Conservation (phyloP, 164 flowering plant genomes). For the Cinnamomum micranthum region DNA sequence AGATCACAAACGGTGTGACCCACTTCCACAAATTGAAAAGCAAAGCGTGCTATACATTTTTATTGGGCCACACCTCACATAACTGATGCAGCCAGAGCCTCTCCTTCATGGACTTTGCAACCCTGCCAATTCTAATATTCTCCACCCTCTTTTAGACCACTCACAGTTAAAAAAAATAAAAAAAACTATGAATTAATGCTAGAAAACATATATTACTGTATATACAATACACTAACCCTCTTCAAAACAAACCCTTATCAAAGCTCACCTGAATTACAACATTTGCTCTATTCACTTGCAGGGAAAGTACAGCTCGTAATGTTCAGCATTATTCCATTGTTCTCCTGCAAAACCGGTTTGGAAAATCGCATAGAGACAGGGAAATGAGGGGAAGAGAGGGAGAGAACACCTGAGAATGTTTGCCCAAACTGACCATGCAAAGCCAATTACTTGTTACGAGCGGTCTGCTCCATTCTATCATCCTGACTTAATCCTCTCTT, state of each 20-base stretch:
- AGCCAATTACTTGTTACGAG: slow-evolving; percentile 14
- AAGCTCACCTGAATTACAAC: neutral
- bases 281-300: slow-evolving; percentile 19
- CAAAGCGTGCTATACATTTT: too few relatives aligned
- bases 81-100: slow-evolving; percentile 4
- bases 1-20: too few relatives aligned
- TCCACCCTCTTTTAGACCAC: slow-evolving; percentile 17
- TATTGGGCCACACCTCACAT: neutral
- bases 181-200: slow-evolving; percentile 5
- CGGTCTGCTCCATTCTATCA: slow-evolving; percentile 24
- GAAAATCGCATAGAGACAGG: slow-evolving; percentile 32
- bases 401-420: slow-evolving; percentile 37
- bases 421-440: slow-evolving; percentile 28
- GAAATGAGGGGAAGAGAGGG: slow-evolving; percentile 50
- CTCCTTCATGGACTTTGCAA: slow-evolving; percentile 44
- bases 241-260: neutral
- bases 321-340: slow-evolving; percentile 32
- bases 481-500: slow-evolving; percentile 23
- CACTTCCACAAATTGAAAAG: too few relatives aligned
- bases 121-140: slow-evolving; percentile 43
- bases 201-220: slow-evolving; percentile 20
- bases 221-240: slow-evolving; percentile 6
- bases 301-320: slow-evolving; percentile 19
- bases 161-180: neutral
- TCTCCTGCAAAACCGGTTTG: slow-evolving; percentile 42